Percentiles rank a stretch among this genome's conserved stretches.
phyloP scores from a whole-genome alignment of 2,329 filamentous ascomycete species.

The Talaromyces atroroseus region DNA sequence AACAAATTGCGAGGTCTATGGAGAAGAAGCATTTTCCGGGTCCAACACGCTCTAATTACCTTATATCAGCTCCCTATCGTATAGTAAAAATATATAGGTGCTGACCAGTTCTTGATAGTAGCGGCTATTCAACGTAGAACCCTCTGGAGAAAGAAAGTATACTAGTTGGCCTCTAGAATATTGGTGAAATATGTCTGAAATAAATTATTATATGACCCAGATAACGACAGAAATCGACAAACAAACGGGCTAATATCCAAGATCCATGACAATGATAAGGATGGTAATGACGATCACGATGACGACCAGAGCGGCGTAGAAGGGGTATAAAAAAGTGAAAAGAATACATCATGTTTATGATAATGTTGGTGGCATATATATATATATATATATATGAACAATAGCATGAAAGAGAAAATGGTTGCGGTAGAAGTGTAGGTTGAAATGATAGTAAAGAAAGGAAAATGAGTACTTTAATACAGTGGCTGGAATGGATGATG shows the following conservation, averaged over 20 bases:
- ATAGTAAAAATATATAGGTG: too few species aligned
- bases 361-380: neutral
- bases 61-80: too few species aligned
- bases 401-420: neutral
- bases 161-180: too few species aligned
- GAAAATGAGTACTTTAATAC: neutral
- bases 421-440: neutral
- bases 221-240: neutral
- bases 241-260: neutral
- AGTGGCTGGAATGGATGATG: neutral
- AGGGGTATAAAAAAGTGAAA: neutral
- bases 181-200: neutral
- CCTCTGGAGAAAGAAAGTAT: too few species aligned
- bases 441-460: neutral
- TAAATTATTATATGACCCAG: neutral
- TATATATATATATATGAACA: neutral
- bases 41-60: too few species aligned
- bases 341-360: neutral
- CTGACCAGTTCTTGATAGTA: too few species aligned
- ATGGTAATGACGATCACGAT: neutral
- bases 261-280: neutral
- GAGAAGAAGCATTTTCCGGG: too few species aligned
- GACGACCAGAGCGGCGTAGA: neutral
- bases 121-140: too few species aligned
- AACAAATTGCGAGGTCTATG: too few species aligned